Base-by-base conservation (phyloP, 208 protist species). In the Naegleria gruberi region DNA sequence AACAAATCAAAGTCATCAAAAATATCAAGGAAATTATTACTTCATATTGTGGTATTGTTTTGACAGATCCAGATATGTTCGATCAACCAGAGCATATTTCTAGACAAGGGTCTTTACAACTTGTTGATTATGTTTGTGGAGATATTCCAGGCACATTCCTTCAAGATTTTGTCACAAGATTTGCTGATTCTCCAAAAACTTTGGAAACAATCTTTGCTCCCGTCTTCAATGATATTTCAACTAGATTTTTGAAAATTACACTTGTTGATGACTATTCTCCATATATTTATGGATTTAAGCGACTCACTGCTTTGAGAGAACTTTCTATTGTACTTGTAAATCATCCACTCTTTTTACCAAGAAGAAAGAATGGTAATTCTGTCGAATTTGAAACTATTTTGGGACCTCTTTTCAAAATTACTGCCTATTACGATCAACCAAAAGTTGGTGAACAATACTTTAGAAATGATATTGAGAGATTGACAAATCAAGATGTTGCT, bases 401-500 rank as follows among this genome's bases (percentile, higher is more conserved):
- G 8, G 88, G 88, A 44, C 82, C 81, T 43, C 81, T 90, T 42
- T 90, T 90, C 51, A 41, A 44, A 73, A 45, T 87, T 2, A 46
- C 82, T 26, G 26, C 34, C 30, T 84, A 87, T 44, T 90, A 73
- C 44, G 88, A 90, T 26, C 44, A 74, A 41, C 26, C 46, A 81
- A 34, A 42, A 65, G 88, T 87, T 37, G 81, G 88, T 44, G 26
- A 90, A 57, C 88, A 90, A 12, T 73, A 43, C 30, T 90, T 86
- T 41, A 6, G 84, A n/a, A 10, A 5, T 4, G 15, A 88, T 30
- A 43, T 88, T 40, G 37, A 88, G 26, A 65, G n/a, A 10, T 43
- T 88, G 30, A 88, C 45, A 26, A 40, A 40, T 8, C 43, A 88
- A 65, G 45, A 88, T 30, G 23, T 90, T 4, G 4, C 23, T 40